Base-by-base conservation (phyloP, 805 yeast species). In the Starmerella gropengiesseri region DNA sequence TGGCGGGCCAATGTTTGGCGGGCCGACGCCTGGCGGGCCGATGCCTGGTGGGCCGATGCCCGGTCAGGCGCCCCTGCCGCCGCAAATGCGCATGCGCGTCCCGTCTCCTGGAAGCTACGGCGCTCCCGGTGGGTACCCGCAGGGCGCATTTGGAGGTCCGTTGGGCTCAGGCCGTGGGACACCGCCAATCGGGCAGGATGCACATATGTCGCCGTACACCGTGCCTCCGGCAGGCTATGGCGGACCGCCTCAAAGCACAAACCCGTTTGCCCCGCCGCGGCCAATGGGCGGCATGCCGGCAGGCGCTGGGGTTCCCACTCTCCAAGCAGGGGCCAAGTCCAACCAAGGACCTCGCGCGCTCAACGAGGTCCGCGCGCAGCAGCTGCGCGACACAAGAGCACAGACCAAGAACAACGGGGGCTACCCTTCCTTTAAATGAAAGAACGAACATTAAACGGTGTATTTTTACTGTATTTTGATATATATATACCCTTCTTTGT, bases 361-460 rank as follows among this genome's bases (percentile, higher is more conserved):
- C 6, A 41, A 47, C 25, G 48, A 47, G 27, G 25, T 34, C 17
- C 39, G 48, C 5, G 46, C 45, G 3, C 43, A 47, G 46, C 48
- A 44, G 39, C 39, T 41, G 22, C 39, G 45, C 1, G 35, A 42
- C 12, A 34, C 45, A 11, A 38, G 48, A 6, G 39, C 45, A 4
- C 45, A 47, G 9, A 48, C 50, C 3, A 34, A 34, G 12, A 32
- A 44, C 46, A 39, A 38, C 30, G 47, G 45, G 23, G 40, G 40
- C 8, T 18, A 26, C 7, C 43, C 31, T 23, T 41, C 46, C 5
- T 35, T 43, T 25, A 31, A 37, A 22, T 20, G 18, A 32, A 16
- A n/a, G n/a, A n/a, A n/a, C n/a, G n/a, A n/a, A n/a, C n/a, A n/a
- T 16, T 18, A 9, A 7, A n/a, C 25, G 27, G 18, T 32, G 36